phyloP scores from a whole-genome alignment of 345 rosid genomes.

The Conringia planisiliqua region DNA sequence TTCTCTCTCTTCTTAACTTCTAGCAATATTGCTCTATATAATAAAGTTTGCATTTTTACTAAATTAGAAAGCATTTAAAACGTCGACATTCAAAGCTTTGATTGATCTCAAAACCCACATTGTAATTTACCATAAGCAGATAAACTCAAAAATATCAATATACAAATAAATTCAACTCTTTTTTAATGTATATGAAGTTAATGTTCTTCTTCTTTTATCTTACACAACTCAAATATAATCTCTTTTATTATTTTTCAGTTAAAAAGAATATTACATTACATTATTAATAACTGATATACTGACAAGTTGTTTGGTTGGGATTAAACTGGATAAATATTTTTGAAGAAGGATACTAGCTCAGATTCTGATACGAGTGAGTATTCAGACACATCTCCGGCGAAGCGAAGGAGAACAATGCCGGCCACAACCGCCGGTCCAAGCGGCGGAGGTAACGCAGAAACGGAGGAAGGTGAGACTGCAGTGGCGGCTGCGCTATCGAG shows the following conservation, averaged over 20 bases:
- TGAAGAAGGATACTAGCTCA: constrained; percentile 57
- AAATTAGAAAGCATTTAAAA: background rate
- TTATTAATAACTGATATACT: background rate
- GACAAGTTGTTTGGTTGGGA: constrained; percentile 2
- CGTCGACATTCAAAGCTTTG: background rate
- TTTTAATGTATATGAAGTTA: background rate
- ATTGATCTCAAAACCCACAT: background rate
- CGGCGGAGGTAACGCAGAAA: constrained; percentile 19
- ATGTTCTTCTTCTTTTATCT: background rate
- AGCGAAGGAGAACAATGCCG: constrained; percentile 46
- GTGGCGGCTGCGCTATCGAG: constrained; percentile 61
- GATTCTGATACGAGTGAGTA: constrained; percentile 78
- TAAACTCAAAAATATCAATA: background rate
- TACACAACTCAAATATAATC: background rate
- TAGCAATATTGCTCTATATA: constrained; percentile 11
- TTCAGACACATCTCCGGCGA: constrained; percentile 69
- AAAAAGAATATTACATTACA: background rate
- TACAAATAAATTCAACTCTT: background rate
- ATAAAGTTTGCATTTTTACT: background rate
- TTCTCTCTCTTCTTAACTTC: constrained; percentile 30
- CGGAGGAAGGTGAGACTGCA: constrained; percentile 27
- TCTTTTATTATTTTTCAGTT: background rate
- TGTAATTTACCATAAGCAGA: background rate
- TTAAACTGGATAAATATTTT: background rate
- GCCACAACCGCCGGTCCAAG: constrained; percentile 28